Evolutionary conservation across 371 early-diverging fungal genomes (phyloP).

Genomic region (Actinomortierella ambigua): DNA sequence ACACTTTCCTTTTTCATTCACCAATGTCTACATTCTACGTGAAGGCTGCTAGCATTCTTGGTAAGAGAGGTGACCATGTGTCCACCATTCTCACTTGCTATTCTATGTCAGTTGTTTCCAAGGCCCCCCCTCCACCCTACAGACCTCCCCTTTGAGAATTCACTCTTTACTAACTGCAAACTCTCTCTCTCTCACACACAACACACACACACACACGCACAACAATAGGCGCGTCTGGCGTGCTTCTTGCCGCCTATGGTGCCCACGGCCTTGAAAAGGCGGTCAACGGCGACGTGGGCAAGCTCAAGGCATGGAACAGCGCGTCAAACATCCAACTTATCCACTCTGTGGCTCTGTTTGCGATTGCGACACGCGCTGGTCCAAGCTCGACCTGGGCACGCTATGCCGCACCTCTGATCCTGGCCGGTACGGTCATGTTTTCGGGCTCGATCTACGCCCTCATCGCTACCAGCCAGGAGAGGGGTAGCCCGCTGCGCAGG

Average conservation of each 20-base stretch:
- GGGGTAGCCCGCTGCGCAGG: slow-evolving; percentile 33
- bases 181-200: neutral
- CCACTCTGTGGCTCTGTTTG: slow-evolving; percentile 68
- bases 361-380: slow-evolving; percentile 47
- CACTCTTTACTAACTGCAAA: no score
- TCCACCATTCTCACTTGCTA: no score
- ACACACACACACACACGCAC: no score
- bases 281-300: slow-evolving; percentile 61
- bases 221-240: slow-evolving; percentile 65
- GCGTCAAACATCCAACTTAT: slow-evolving; percentile 76
- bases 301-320: slow-evolving; percentile 65
- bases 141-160: no score
- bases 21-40: slow-evolving; percentile 55
- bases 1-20: no score
- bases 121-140: no score
- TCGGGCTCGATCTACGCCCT: slow-evolving; percentile 69
- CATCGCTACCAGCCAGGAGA: slow-evolving; percentile 48
- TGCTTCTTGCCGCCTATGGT: slow-evolving; percentile 78
- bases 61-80: slow-evolving; percentile 43
- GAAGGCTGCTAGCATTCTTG: slow-evolving; percentile 57
- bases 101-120: no score
- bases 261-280: slow-evolving; percentile 74
- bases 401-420: slow-evolving; percentile 53
- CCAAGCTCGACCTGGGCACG: slow-evolving; percentile 17
- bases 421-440: slow-evolving; percentile 69